Evolutionary conservation across 345 rosid species (phyloP).

Genomic region (Hypericum perforatum): DNA sequence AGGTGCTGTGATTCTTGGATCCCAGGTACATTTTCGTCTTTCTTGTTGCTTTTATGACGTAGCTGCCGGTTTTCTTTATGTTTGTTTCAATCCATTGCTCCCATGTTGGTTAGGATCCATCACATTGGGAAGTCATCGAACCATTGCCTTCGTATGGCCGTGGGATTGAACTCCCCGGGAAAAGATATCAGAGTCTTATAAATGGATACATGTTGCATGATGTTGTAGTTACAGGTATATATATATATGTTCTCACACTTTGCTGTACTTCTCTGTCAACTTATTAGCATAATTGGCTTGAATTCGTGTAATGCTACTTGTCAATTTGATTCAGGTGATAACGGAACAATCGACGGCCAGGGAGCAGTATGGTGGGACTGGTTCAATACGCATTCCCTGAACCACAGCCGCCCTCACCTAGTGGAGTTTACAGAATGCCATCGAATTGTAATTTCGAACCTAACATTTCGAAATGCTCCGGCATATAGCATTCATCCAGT

Average conservation of each 20-base stretch:
- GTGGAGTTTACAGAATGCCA: conserved; percentile 64
- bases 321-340: conserved; percentile 45
- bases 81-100: background rate
- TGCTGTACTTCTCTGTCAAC: background rate
- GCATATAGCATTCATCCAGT: conserved; percentile 78
- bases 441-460: conserved; percentile 55
- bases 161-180: conserved; percentile 71
- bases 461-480: conserved; percentile 77
- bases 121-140: conserved; percentile 73
- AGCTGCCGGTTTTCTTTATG: background rate
- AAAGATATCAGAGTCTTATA: conserved; percentile 68
- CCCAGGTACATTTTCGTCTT: conserved; percentile 42
- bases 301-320: background rate
- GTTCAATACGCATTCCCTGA: conserved; percentile 50
- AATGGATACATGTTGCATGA: conserved; percentile 63
- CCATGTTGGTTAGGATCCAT: conserved; percentile 40
- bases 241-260: conserved; percentile 16
- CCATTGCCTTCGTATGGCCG: conserved; percentile 89
- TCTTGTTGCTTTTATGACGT: background rate
- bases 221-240: conserved; percentile 75
- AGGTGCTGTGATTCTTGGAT: conserved; percentile 83
- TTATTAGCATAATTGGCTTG: background rate
- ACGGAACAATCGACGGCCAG: conserved; percentile 86
- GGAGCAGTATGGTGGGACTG: conserved; percentile 88
- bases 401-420: conserved; percentile 83